Evolutionary conservation across 2,329 filamentous ascomycete species (phyloP).

Genomic region (Claviceps sp.): DNA sequence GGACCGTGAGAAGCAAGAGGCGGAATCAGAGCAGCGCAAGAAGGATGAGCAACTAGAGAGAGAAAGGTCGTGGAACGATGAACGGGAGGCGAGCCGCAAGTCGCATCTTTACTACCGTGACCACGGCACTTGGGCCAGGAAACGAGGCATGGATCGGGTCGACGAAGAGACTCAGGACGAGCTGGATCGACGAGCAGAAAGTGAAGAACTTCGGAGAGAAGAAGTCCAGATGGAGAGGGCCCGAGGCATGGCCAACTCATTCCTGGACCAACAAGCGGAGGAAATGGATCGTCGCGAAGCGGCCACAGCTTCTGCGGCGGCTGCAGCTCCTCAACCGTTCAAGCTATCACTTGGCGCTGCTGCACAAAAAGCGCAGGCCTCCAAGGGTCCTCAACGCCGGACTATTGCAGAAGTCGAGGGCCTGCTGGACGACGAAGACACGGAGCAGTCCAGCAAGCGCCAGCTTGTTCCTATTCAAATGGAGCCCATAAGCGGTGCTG

Average conservation of each 20-base stretch:
- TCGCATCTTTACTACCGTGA: conserved; percentile 77
- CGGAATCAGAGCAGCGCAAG: conserved; percentile 48
- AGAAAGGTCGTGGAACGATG: conserved; percentile 72
- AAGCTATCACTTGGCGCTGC: conserved; percentile 87
- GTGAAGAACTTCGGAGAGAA: conserved; percentile 57
- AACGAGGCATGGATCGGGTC: conserved; percentile 58
- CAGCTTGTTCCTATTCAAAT: conserved; percentile 75
- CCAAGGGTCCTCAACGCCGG: conserved; percentile 47
- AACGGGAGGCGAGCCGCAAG: conserved; percentile 62
- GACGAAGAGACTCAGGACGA: conserved; percentile 69
- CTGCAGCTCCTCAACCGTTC: conserved; percentile 58
- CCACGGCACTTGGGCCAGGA: conserved; percentile 70
- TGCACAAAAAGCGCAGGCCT: conserved; percentile 55
- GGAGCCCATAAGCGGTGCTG: conserved; percentile 48
- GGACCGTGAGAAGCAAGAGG: conserved; percentile 65
- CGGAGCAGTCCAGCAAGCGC: conserved; percentile 55
- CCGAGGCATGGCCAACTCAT: conserved; percentile 75
- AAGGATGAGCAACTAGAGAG: conserved; percentile 55
- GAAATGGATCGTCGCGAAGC: conserved; percentile 48
- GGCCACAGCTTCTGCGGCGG: conserved; percentile 15
- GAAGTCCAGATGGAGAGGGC: conserved; percentile 64
- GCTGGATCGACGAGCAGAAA: conserved; percentile 66
- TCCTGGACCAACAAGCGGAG: conserved; percentile 71
- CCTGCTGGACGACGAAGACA: conserved; percentile 88
- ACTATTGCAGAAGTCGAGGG: conserved; percentile 91